A percentile compares a stretch with the other conserved stretches of the same genome.
phyloP scores from a whole-genome alignment of 441 rosid species.

The Lepidium campestre region DNA sequence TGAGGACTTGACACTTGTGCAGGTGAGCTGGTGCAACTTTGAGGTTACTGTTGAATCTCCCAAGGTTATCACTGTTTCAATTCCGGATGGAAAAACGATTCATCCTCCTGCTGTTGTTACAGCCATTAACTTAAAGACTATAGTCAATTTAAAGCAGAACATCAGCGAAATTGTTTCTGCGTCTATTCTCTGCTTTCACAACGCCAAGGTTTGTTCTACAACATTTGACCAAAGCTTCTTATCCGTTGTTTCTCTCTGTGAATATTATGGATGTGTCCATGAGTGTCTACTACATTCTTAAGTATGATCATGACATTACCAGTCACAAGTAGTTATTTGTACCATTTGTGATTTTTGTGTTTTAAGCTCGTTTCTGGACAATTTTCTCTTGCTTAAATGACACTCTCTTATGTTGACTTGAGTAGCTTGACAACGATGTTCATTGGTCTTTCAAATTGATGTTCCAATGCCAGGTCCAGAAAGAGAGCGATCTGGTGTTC shows the following conservation, averaged over 20 bases:
- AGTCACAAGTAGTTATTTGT: neutral
- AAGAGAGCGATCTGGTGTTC: conserved; percentile 72
- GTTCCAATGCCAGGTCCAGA: conserved; percentile 86
- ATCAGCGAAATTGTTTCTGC: conserved; percentile 86
- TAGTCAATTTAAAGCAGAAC: conserved; percentile 76
- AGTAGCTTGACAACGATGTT: conserved; percentile 20
- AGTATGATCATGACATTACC: conserved; percentile 1
- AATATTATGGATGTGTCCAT: conserved; percentile 4
- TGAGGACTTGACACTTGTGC: conserved; percentile 27
- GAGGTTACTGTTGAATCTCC: conserved; percentile 71
- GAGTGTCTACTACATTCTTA: too few relatives aligned
- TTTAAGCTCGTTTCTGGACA: neutral
- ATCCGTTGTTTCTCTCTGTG: conserved; percentile 10
- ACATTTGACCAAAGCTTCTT: conserved; percentile 13
- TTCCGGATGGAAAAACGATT: conserved; percentile 44
- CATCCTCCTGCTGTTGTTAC: conserved; percentile 86
- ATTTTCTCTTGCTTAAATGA: conserved; percentile 7
- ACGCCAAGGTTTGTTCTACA: conserved; percentile 72
- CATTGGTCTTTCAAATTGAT: conserved; percentile 67
- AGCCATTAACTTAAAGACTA: conserved; percentile 87
- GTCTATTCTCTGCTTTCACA: conserved; percentile 85
- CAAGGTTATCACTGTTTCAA: conserved; percentile 50
- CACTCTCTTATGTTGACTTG: neutral
- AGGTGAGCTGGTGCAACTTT: conserved; percentile 99
- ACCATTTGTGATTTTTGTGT: neutral